Evolutionary conservation across 1,139 yeast genomes (phyloP).

Genomic region (Fermentozyma sake): DNA sequence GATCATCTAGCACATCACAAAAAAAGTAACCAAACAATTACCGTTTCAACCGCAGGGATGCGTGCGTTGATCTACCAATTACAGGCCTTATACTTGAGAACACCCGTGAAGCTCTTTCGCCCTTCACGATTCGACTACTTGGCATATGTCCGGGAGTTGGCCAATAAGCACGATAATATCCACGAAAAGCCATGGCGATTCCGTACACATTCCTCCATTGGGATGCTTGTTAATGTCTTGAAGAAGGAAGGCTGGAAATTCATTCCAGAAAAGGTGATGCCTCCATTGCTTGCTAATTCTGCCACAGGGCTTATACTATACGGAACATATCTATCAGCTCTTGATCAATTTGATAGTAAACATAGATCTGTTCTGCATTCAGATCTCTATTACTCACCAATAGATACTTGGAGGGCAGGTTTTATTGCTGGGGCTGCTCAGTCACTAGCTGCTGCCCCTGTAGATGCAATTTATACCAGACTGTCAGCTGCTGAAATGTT

Average conservation of each 20-base stretch:
- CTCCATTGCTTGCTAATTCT: constrained; percentile 84
- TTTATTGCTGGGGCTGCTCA: constrained; percentile 82
- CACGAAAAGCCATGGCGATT: constrained; percentile 58
- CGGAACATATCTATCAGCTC: constrained; percentile 64
- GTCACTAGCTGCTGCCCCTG: constrained; percentile 89
- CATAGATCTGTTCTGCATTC: constrained; percentile 5
- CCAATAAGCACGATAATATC: constrained; percentile 44
- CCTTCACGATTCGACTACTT: constrained; percentile 88
- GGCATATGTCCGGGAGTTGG: constrained; percentile 57
- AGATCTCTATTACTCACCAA: constrained; percentile 23
- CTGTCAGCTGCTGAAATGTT: constrained; percentile 72
- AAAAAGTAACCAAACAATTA: constrained; percentile 25
- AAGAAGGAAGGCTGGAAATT: constrained; percentile 81
- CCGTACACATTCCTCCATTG: constrained; percentile 73
- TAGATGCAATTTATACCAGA: constrained; percentile 85
- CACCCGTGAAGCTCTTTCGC: constrained; percentile 80
- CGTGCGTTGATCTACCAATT: constrained; percentile 80
- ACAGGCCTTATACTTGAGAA: constrained; percentile 71
- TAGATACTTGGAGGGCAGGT: constrained; percentile 76
- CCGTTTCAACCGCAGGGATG: constrained; percentile 70
- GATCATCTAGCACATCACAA: too few relatives aligned
- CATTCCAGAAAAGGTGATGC: constrained; percentile 78
- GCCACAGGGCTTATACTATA: constrained; percentile 83
- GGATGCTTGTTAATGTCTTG: constrained; percentile 66
- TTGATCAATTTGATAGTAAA: constrained; percentile 25